Percentiles rank a stretch among this genome's conserved stretches.
These are phyloP conservation scores for Herpetospermum pedunculosum DNA, from an alignment of 306 rosid genomes.

Conservation along the genomic window DNA sequence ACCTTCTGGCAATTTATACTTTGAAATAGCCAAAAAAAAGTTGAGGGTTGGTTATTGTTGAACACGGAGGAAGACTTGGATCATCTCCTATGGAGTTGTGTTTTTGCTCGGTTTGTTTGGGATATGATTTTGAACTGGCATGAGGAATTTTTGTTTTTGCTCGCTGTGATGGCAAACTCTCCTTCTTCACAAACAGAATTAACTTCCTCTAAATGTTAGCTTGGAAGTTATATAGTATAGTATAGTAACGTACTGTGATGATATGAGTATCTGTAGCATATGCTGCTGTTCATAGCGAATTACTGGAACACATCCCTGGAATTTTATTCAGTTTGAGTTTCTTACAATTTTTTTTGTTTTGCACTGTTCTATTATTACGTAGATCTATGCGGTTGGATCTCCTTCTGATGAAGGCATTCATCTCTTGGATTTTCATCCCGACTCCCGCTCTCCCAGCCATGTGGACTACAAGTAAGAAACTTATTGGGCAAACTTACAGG, in stretches of 20 bases:
- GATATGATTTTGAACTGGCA: too few species aligned
- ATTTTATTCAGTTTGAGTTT: neutral
- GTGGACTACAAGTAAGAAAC: slow-evolving; percentile 61
- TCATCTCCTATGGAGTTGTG: too few species aligned
- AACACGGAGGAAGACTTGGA: too few species aligned
- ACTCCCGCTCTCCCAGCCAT: slow-evolving; percentile 57
- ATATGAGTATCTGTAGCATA: neutral
- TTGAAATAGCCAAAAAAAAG: too few species aligned
- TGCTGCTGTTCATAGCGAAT: neutral
- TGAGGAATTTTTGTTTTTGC: too few species aligned
- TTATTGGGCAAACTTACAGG: too few species aligned
- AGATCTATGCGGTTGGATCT: slow-evolving; percentile 70
- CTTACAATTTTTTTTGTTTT: neutral
- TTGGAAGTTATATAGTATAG: neutral
- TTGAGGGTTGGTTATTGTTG: too few species aligned
- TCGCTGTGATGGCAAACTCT: too few species aligned
- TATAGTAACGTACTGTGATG: neutral
- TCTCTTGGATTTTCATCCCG: slow-evolving; percentile 73
- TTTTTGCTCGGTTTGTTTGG: too few species aligned
- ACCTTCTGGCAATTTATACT: too few species aligned
- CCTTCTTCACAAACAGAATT: too few species aligned
- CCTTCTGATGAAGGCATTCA: slow-evolving; percentile 51
- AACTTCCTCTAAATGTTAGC: too few species aligned
- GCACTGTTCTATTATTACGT: slow-evolving; percentile 8
- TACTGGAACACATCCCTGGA: neutral